phyloP scores from a whole-genome alignment of 2,329 filamentous ascomycete genomes.

The Cladosporium oxysporum region DNA sequence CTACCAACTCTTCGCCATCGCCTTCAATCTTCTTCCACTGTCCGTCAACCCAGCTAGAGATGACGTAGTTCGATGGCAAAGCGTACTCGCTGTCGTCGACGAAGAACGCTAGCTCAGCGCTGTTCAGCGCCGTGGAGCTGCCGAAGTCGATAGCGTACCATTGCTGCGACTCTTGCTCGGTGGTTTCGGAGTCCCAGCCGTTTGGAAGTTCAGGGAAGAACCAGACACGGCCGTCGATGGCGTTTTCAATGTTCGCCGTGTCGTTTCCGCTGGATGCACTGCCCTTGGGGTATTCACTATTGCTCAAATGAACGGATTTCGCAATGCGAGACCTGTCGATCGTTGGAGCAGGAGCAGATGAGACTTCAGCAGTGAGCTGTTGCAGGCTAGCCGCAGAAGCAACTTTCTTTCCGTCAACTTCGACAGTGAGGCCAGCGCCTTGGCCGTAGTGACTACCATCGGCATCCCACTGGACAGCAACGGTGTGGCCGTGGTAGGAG shows the following conservation, averaged over 20 bases:
- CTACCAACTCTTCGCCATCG: slow-evolving; percentile 30
- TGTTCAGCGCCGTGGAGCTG: slow-evolving; percentile 29
- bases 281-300: slow-evolving; percentile 36
- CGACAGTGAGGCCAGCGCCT: slow-evolving; percentile 37
- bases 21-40: slow-evolving; percentile 36
- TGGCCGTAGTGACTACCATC: slow-evolving; percentile 38
- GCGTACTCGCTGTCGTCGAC: slow-evolving; percentile 34
- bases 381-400: slow-evolving; percentile 34
- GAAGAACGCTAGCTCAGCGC: slow-evolving; percentile 44
- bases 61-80: slow-evolving; percentile 34
- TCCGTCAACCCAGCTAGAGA: slow-evolving; percentile 33
- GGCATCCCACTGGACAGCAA: slow-evolving; percentile 47
- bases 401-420: slow-evolving; percentile 39
- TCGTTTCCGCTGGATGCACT: slow-evolving; percentile 35
- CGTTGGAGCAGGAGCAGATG: slow-evolving; percentile 29
- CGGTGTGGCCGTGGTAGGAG: slow-evolving; percentile 45
- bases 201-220: slow-evolving; percentile 44
- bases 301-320: slow-evolving; percentile 41
- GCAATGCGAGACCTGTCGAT: slow-evolving; percentile 37
- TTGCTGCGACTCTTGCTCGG: slow-evolving; percentile 32
- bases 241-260: slow-evolving; percentile 36
- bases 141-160: slow-evolving; percentile 45
- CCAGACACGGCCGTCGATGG: slow-evolving; percentile 45
- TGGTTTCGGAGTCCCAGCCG: slow-evolving; percentile 41
- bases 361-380: slow-evolving; percentile 31